Evolutionary conservation across 2,329 filamentous ascomycete species (phyloP).

Genomic region (Colletotrichum costaricense): DNA sequence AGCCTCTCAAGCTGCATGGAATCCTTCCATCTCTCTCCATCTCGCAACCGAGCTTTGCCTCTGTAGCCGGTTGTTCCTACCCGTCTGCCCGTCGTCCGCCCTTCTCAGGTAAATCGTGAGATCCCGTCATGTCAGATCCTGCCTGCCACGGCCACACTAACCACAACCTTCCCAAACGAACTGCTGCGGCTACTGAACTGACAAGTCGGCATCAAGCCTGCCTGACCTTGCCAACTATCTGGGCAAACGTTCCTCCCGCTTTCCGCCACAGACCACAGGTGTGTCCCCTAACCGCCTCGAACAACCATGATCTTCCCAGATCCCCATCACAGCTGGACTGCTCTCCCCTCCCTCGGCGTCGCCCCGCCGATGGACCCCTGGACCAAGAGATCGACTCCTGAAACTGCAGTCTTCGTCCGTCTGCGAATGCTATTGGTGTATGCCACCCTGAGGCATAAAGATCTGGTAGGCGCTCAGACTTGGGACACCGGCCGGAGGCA

Average conservation of each 20-base stretch:
- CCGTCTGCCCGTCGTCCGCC: conserved; percentile 5
- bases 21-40: conserved; percentile 34
- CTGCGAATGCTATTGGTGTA: conserved; percentile 28
- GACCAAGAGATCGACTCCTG: conserved; percentile 36
- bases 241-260: conserved; percentile 17
- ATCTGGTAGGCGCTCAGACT: conserved; percentile 34
- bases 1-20: conserved; percentile 33
- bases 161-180: conserved; percentile 24
- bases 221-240: conserved; percentile 15
- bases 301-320: conserved; percentile 28
- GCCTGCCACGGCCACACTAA: conserved; percentile 8
- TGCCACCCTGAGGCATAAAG: conserved; percentile 35
- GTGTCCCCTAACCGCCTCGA: neutral
- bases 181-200: conserved; percentile 14
- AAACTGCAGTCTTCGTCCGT: conserved; percentile 34
- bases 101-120: neutral
- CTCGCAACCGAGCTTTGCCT: conserved; percentile 28
- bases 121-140: neutral
- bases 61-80: conserved; percentile 6
- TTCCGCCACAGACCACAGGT: conserved; percentile 10
- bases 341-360: conserved; percentile 11
- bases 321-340: neutral
- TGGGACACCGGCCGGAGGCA: conserved; percentile 26
- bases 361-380: conserved; percentile 33
- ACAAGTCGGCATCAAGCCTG: conserved; percentile 10